Evolutionary conservation across 768 basidiomycete genomes (phyloP), one percentile per base, ranked within the genome.

Genomic region (Leccinellum albellum): DNA sequence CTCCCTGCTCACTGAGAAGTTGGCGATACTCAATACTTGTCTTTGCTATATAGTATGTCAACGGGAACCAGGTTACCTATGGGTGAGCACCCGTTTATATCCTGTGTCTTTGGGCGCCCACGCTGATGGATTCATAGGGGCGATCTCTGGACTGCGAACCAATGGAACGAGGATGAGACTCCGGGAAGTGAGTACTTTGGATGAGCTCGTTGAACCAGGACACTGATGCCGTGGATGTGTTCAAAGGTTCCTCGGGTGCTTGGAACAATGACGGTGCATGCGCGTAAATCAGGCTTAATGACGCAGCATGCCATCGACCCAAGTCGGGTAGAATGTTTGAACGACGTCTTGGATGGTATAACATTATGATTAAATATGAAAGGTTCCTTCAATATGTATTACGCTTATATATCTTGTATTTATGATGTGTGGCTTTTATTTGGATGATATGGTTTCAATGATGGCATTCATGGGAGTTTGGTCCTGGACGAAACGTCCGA

Each of bases 201-300:
- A 47, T 24, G 14, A 29, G 15, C 23, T 47, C 15, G 2, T 28
- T 14, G 21, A 37, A 28, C 20, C 49, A 6, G 17, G 42, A 53
- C 42, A 10, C 50, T 61, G 28, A 57, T 31, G 10, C 35, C 35
- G 17, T 17, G 37, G 37, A 17, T 14, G 37, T 6, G 4, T 45
- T 13, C 6, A 17, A 51, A 84, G 83, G 79, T 47, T 2, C 73
- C 35, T 76, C 79, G 24, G 80, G 77, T 53, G 82, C 80, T 49
- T 87, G 86, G 85, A 74, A 73, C 48, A 79, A 86, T 62, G 71
- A 81, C 64, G 83, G 84, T 8, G 66, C 78, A 42, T 87, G 86
- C 35, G 4, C 26, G n/a, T 49, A 32, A 31, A 31, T n/a, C 17
- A 37, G 9, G 4, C 9, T 37, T 37, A 8, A 37, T 37, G 37